Percentiles rank a stretch among this genome's conserved stretches.
Conservation (phyloP, 2,329 filamentous ascomycete genomes). For the Penicillium sp. region DNA sequence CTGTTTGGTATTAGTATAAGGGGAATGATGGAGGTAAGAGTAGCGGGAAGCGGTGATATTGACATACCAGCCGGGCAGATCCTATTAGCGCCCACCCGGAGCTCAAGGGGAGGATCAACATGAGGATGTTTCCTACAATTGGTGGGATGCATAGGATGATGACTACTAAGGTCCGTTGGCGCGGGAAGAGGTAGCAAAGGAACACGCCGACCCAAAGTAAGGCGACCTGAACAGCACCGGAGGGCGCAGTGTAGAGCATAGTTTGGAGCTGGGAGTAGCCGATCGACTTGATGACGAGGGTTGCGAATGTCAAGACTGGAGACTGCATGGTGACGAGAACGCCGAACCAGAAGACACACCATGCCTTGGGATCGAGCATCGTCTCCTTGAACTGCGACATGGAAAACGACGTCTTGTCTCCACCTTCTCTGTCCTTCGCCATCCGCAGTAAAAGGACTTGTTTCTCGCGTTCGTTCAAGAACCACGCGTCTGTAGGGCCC, state of each 20-base stretch:
- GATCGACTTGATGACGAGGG: conserved; percentile 51
- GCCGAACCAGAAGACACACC: conserved; percentile 53
- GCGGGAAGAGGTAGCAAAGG: conserved; percentile 1
- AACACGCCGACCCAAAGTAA: conserved; percentile 2
- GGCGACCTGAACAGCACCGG: conserved; percentile 1
- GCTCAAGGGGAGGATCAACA: conserved; percentile 40
- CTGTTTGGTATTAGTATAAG: not conserved
- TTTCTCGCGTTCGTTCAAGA: conserved; percentile 49
- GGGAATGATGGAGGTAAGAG: conserved; percentile 30
- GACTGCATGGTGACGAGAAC: conserved; percentile 54
- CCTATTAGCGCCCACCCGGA: conserved; percentile 56
- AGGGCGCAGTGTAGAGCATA: conserved; percentile 10
- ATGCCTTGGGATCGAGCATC: conserved; percentile 50
- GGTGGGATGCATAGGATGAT: conserved; percentile 32
- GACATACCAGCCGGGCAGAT: conserved; percentile 50
- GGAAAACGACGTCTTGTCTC: conserved; percentile 53
- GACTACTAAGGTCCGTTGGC: not conserved
- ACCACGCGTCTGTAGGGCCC: conserved; percentile 53
- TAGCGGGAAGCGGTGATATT: conserved; percentile 27
- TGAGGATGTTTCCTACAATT: conserved; percentile 51
- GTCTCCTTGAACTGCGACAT: conserved; percentile 51
- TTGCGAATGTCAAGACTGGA: conserved; percentile 55
- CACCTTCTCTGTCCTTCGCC: conserved; percentile 44
- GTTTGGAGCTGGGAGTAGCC: conserved; percentile 10
- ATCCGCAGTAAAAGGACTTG: conserved; percentile 47